Conservation (phyloP, 345 rosid genomes). For the Reutealis trisperma region DNA sequence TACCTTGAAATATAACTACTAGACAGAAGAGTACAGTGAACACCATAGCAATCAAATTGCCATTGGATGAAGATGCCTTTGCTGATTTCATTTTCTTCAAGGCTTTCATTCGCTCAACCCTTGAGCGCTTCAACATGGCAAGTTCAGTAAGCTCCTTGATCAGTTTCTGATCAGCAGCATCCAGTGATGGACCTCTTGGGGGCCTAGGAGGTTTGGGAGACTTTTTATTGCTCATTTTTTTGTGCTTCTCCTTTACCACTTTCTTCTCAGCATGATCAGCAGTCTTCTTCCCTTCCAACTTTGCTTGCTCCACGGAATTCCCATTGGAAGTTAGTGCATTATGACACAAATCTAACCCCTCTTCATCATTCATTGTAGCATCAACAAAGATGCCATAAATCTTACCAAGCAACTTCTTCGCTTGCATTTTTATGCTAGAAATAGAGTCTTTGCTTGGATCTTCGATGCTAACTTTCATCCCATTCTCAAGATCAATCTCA, state of each 20-base stretch:
- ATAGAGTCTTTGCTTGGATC: constrained; percentile 32
- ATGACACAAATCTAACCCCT: constrained; percentile 28
- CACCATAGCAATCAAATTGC: constrained; percentile 57
- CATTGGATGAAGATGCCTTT: constrained; percentile 51
- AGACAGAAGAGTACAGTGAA: constrained; percentile 62
- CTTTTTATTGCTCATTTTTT: constrained; percentile 59
- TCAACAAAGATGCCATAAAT: constrained; percentile 31
- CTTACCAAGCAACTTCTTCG: constrained; percentile 23
- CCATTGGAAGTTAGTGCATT: constrained; percentile 14
- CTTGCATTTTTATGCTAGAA: constrained; percentile 31
- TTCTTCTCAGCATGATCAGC: constrained; percentile 37
- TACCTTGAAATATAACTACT: constrained; percentile 45
- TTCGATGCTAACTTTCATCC: constrained; percentile 37
- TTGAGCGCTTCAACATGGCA: constrained; percentile 83
- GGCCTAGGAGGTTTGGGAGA: constrained; percentile 85
- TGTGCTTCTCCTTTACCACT: constrained; percentile 32
- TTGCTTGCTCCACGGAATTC: constrained; percentile 25
- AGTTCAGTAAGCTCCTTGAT: constrained; percentile 78
- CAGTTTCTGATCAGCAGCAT: constrained; percentile 78
- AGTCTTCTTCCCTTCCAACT: constrained; percentile 38
- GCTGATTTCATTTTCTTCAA: constrained; percentile 72
- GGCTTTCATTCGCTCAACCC: constrained; percentile 80
- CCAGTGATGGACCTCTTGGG: constrained; percentile 82
- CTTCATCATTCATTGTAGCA: constrained; percentile 33
- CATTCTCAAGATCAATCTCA: constrained; percentile 75